Percentiles rank a stretch among this genome's conserved stretches.
Conservation (phyloP, 305 asterid species). For the Fraxinus sp. region DNA sequence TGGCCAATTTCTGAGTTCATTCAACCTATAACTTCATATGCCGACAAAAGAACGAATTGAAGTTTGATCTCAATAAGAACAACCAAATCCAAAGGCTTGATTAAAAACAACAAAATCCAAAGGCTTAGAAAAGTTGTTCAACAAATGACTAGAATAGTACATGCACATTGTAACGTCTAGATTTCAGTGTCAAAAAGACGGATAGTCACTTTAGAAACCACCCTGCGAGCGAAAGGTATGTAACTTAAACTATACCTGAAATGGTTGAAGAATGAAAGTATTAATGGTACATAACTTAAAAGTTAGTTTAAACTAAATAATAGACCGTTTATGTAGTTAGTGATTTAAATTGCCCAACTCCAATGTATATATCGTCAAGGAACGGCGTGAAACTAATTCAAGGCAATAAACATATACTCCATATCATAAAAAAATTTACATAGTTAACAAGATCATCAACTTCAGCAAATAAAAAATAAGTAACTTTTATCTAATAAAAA, state of each 20-base stretch:
- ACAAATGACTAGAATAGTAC: conserved; percentile 14
- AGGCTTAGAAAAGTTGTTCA: conserved; percentile 10
- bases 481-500: background rate
- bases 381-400: background rate
- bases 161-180: conserved; percentile 31
- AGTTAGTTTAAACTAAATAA: background rate
- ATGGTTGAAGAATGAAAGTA: conserved; percentile 15
- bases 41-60: conserved; percentile 26
- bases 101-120: conserved; percentile 15
- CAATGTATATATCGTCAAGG: background rate
- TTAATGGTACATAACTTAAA: conserved; percentile 2
- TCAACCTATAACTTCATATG: background rate
- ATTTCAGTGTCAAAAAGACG: conserved; percentile 93
- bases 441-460: background rate
- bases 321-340: background rate
- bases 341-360: background rate
- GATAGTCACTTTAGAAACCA: conserved; percentile 68
- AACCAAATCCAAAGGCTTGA: too few species aligned
- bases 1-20: background rate
- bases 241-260: conserved; percentile 97
- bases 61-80: background rate
- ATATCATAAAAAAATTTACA: background rate
- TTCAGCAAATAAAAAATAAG: background rate
- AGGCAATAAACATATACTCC: background rate
- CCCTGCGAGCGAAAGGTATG: conserved; percentile 85